phyloP scores from a whole-genome alignment of 495 filamentous ascomycete genomes.

The Filosporella fistucella region DNA sequence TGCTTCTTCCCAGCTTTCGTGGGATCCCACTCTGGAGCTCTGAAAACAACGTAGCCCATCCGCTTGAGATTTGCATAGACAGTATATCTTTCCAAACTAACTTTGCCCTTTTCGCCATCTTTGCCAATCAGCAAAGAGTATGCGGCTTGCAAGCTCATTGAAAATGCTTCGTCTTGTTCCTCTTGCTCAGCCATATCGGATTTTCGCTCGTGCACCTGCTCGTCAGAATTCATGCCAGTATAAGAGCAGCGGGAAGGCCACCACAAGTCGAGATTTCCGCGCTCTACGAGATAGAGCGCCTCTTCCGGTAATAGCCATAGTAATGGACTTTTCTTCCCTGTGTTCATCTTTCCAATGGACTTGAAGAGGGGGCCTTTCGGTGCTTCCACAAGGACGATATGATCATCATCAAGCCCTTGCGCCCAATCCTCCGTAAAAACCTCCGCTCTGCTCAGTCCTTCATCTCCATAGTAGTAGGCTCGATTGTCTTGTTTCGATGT shows the following conservation, averaged over 20 bases:
- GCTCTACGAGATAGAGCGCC: slow-evolving; percentile 80
- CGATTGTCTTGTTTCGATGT: slow-evolving; percentile 45
- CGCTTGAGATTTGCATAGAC: slow-evolving; percentile 83
- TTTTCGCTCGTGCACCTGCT: slow-evolving; percentile 11
- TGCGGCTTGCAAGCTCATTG: slow-evolving; percentile 84
- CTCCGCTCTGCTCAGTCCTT: slow-evolving; percentile 24
- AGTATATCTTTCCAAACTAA: slow-evolving; percentile 72
- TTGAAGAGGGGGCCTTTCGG: slow-evolving; percentile 36
- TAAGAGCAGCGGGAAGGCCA: slow-evolving; percentile 53
- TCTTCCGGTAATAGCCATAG: slow-evolving; percentile 91
- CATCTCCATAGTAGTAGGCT: slow-evolving; percentile 43
- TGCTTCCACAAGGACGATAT: slow-evolving; percentile 44
- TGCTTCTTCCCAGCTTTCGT: neutral
- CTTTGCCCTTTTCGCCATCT: slow-evolving; percentile 53
- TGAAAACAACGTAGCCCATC: slow-evolving; percentile 72
- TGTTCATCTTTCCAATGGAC: slow-evolving; percentile 37
- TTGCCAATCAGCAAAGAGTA: slow-evolving; percentile 74
- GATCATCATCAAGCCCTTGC: slow-evolving; percentile 35
- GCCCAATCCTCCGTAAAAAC: slow-evolving; percentile 14
- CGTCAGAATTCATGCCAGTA: slow-evolving; percentile 17
- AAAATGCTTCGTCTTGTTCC: slow-evolving; percentile 48
- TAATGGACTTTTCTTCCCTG: slow-evolving; percentile 34
- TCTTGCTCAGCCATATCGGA: slow-evolving; percentile 22
- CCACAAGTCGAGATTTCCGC: slow-evolving; percentile 79
- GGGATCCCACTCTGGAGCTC: slow-evolving; percentile 46